These are phyloP conservation scores for Russula griseocarnosa DNA, from an alignment of 768 basidiomycete genomes.

Conservation along the genomic window DNA sequence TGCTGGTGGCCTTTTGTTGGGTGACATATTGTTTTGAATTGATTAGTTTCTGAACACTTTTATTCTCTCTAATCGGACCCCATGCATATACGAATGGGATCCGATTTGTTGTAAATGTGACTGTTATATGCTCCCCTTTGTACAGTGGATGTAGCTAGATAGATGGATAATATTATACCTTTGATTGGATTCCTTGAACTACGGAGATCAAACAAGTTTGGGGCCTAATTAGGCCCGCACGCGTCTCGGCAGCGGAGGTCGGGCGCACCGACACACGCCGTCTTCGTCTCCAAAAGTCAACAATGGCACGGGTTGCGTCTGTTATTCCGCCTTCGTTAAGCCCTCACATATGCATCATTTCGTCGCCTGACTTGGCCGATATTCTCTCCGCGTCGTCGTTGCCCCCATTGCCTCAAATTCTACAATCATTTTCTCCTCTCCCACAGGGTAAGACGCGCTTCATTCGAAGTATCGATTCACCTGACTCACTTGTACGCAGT, in stretches of 20 bases:
- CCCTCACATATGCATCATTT: conserved; percentile 73
- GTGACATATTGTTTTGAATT: not conserved
- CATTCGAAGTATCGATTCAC: conserved; percentile 12
- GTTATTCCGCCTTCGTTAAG: conserved; percentile 69
- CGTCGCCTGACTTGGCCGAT: conserved; percentile 64
- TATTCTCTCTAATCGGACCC: not conserved
- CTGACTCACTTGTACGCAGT: conserved; percentile 43
- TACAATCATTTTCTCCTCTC: conserved; percentile 82
- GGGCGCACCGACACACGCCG: not conserved
- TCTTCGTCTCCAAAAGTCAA: not conserved
- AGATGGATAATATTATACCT: not conserved
- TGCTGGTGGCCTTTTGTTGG: conserved; percentile 36
- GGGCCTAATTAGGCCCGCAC: no score
- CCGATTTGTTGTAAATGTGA: not conserved
- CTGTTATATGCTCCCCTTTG: not conserved
- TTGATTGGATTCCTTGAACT: not conserved
- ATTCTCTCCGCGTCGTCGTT: conserved; percentile 56
- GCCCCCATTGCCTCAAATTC: conserved; percentile 68
- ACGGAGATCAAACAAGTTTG: not conserved
- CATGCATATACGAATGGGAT: not conserved
- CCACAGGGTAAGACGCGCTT: conserved; percentile 55
- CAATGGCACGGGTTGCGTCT: conserved; percentile 42
- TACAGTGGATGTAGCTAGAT: not conserved
- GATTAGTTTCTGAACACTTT: conserved; percentile 8
- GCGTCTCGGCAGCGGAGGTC: not conserved